Percentiles rank a stretch among this genome's conserved stretches.
These are phyloP conservation scores for Papiliotrema flavescens DNA, from an alignment of 1,284 basidiomycete genomes.

Conservation along the genomic window DNA sequence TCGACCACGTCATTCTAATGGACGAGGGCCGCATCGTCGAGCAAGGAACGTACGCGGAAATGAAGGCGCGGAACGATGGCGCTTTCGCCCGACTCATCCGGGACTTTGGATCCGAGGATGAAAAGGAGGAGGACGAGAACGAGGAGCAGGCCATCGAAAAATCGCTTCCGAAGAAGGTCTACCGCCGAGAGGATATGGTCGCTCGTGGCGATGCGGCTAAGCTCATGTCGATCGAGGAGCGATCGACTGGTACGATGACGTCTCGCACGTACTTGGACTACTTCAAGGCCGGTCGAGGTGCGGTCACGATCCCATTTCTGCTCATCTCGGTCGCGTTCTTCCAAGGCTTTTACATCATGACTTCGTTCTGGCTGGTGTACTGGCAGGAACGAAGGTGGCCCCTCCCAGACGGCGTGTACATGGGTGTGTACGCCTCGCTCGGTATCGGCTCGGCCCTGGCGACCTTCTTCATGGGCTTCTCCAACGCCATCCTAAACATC, in stretches of 20 bases:
- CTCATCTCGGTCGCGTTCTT: conserved; percentile 42
- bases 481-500: conserved; percentile 55
- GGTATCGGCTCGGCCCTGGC: conserved; percentile 54
- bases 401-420: conserved; percentile 50
- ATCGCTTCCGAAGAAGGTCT: conserved; percentile 40
- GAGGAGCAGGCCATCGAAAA: conserved; percentile 48
- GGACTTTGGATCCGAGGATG: conserved; percentile 61
- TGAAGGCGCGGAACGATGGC: conserved; percentile 59
- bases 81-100: conserved; percentile 69
- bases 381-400: conserved; percentile 60
- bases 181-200: conserved; percentile 40
- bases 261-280: conserved; percentile 48
- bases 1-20: conserved; percentile 51
- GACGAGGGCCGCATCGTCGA: conserved; percentile 71
- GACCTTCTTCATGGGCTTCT: conserved; percentile 54
- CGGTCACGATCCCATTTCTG: conserved; percentile 52
- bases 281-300: conserved; percentile 53
- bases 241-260: conserved; percentile 43
- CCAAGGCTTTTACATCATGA: conserved; percentile 45
- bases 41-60: conserved; percentile 66
- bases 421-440: conserved; percentile 56
- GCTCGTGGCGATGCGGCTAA: conserved; percentile 39
- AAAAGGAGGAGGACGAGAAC: conserved; percentile 45
- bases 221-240: conserved; percentile 52
- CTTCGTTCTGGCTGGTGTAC: conserved; percentile 61